Evolutionary conservation across 2,329 filamentous ascomycete species (phyloP).

Genomic region (Corynespora cassiicola): DNA sequence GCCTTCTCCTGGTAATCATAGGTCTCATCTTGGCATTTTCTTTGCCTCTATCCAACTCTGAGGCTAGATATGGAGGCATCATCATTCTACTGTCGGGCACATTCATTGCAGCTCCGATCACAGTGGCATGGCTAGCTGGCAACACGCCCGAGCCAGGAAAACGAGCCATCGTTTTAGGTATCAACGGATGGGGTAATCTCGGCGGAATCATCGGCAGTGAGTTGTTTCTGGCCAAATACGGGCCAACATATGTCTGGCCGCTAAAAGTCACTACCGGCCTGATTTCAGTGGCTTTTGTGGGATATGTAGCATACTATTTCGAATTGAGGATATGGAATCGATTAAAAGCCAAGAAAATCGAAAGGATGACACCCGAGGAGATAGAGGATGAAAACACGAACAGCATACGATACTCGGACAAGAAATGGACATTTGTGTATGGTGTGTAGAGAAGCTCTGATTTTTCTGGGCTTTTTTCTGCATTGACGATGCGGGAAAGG

Average conservation of each 20-base stretch:
- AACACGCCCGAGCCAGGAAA: conserved; percentile 25
- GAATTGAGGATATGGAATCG: conserved; percentile 22
- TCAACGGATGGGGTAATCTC: conserved; percentile 33
- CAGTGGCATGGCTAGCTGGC: conserved; percentile 28
- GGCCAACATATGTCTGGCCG: conserved; percentile 23
- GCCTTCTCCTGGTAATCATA: conserved; percentile 51
- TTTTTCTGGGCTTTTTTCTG: too few species aligned
- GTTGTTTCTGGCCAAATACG: conserved; percentile 23
- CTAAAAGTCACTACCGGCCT: conserved; percentile 30
- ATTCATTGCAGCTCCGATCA: conserved; percentile 29
- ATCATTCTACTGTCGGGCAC: conserved; percentile 30
- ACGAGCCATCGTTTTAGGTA: conserved; percentile 23
- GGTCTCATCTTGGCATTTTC: conserved; percentile 24
- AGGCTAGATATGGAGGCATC: conserved; percentile 22
- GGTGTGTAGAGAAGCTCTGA: too few species aligned
- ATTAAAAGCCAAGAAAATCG: conserved; percentile 16
- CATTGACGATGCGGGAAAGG: too few species aligned
- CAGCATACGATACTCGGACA: conserved; percentile 24
- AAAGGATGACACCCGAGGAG: conserved; percentile 15
- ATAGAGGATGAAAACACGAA: conserved; percentile 25
- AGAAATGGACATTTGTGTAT: conserved; percentile 33
- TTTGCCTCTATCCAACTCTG: conserved; percentile 4
- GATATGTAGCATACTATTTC: conserved; percentile 26
- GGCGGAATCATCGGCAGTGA: conserved; percentile 29
- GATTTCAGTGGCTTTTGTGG: conserved; percentile 22